Conservation (phyloP, 73 alveolate genomes). For the Paramecium octaurelia region DNA sequence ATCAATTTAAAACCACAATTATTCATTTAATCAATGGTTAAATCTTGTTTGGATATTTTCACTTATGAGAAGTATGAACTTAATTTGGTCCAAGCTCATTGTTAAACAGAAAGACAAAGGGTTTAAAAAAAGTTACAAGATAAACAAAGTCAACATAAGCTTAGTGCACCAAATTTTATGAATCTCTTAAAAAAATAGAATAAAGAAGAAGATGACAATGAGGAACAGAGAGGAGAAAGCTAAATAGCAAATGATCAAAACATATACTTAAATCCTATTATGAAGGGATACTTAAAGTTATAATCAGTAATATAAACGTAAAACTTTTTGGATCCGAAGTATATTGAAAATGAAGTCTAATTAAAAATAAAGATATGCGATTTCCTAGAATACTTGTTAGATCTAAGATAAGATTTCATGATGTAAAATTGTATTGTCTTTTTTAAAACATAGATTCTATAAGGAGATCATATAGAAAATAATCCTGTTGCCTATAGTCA, state of each 20-base stretch:
- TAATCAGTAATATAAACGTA: not conserved
- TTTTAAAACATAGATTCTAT: not conserved
- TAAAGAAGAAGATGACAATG: conserved; percentile 36
- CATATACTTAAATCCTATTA: conserved; percentile 26
- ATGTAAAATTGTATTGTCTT: conserved; percentile 43
- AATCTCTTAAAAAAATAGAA: not conserved
- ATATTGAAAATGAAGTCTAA: conserved; percentile 25
- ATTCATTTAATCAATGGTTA: not conserved
- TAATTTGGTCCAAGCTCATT: not conserved
- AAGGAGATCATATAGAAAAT: not conserved
- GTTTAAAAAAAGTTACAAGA: not conserved
- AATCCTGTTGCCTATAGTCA: not conserved
- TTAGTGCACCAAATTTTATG: conserved; percentile 29
- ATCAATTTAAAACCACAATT: not conserved
- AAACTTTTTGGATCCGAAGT: conserved; percentile 16
- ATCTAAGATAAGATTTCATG: conserved; percentile 48
- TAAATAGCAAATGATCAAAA: not conserved
- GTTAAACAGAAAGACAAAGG: not conserved
- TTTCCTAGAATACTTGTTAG: conserved; percentile 49
- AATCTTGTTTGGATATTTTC: not conserved
- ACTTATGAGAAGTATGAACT: conserved; percentile 19
- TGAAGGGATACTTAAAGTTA: conserved; percentile 52
- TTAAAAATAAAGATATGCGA: conserved; percentile 51
- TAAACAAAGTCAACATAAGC: not conserved
- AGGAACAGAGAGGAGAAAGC: conserved; percentile 28